Percentiles rank a stretch among this genome's conserved stretches.
Evolutionary conservation across 345 rosid genomes (phyloP).

Genomic region (Ailanthus altissimus): DNA sequence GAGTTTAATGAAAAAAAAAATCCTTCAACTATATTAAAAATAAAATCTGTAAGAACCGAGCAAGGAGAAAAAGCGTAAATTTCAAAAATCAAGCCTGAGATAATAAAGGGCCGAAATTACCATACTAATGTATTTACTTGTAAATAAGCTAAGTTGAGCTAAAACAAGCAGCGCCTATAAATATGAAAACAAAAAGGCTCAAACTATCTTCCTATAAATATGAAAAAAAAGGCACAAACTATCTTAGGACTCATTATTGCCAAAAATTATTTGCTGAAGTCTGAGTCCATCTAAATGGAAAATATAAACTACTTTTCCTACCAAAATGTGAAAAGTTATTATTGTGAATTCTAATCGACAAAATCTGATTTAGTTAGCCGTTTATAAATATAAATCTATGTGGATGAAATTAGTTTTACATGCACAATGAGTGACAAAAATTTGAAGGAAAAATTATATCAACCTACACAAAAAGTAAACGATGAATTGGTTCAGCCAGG

Average conservation of each 20-base stretch:
- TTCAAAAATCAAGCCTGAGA: neutral
- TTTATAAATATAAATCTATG: constrained; percentile 7
- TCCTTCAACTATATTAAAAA: neutral
- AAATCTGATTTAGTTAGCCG: neutral
- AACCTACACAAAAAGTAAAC: constrained; percentile 40
- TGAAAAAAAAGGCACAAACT: neutral
- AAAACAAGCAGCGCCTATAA: too few species aligned
- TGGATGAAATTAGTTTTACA: neutral
- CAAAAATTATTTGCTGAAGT: neutral
- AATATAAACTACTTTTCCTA: neutral
- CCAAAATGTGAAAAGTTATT: neutral
- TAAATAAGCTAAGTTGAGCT: neutral
- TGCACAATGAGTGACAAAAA: constrained; percentile 16
- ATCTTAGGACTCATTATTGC: neutral
- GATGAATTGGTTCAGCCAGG: constrained; percentile 44
- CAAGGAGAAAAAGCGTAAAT: neutral
- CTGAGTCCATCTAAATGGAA: neutral
- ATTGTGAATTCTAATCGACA: too few species aligned
- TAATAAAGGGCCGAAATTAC: neutral
- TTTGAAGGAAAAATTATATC: constrained; percentile 22
- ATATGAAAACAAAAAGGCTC: neutral
- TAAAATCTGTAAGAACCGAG: neutral
- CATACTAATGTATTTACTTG: neutral
- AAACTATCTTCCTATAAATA: neutral
- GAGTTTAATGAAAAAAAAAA: too few species aligned